Base-by-base conservation (phyloP, 2,329 filamentous ascomycete species). In the Hypoxylon sp. region DNA sequence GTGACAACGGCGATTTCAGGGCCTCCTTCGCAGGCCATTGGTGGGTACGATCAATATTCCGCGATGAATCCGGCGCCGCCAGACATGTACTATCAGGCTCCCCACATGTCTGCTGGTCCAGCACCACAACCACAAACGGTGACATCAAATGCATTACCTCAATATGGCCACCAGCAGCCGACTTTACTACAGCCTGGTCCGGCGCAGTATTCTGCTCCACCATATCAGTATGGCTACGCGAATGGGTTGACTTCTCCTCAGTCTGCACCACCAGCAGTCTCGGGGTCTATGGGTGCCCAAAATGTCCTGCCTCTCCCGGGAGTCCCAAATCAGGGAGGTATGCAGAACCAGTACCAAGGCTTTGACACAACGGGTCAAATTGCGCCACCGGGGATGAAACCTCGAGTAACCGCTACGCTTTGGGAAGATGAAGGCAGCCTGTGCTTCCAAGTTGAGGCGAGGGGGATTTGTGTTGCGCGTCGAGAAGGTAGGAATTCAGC, bases 381-480 rank as follows among this genome's bases (percentile, higher is more conserved):
- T 65, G 93, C 94, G 17, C 96, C 96, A 7, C 92, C 93, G 2
- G 95, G 95, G 30, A 97, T 97, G 89, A 98, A 98, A 83, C 96
- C 96, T 19, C 87, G 95, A 68, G 96, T 99, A 28, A 98, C 96
- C 3, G 96, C 96, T 7, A 99, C 96, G 0, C 80, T 99, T 23
- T 99, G 96, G 96, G 96, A 98, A 83, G 96, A 99, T 73, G 96
- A 99, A 78, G 96, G 96, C 34, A 98, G 94, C 77, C 84, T 98
- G 30, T 99, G 96, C 82, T 99, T 98, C 78, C 96, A 98, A 79
- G 96, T 98, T 1, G 96, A 98, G 80, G 95, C 96, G 2, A 91
- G 96, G 73, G 95, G 95, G 51, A 95, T 99, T 58, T 99, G 96
- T 79, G 96, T 98, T 63, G 95, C 95, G 58, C 89, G 96, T 72